Conservation (phyloP, 306 rosid genomes). For the Herpetospermum pedunculosum region DNA sequence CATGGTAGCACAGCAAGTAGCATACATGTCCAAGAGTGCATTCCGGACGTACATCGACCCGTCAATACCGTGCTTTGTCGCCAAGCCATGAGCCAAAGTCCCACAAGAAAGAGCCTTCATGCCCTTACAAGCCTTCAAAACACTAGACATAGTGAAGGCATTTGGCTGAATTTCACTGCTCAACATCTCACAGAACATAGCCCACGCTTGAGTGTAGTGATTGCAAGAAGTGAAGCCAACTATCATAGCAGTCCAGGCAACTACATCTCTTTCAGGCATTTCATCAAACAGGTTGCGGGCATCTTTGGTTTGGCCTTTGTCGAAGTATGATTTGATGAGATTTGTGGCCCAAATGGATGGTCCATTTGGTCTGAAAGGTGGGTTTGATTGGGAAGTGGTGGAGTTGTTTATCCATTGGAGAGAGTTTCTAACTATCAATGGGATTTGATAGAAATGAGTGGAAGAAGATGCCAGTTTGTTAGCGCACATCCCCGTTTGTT, state of each 20-base stretch:
- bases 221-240: constrained; percentile 46
- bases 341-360: constrained; percentile 34
- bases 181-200: constrained; percentile 39
- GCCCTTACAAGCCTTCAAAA: constrained; percentile 56
- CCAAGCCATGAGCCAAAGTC: constrained; percentile 38
- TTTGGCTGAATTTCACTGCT: constrained; percentile 29
- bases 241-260: constrained; percentile 66
- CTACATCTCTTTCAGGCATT: constrained; percentile 50
- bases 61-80: constrained; percentile 34
- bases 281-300: constrained; percentile 58
- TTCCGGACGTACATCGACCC: constrained; percentile 48
- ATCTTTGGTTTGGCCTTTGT: constrained; percentile 26
- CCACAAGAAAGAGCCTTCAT: constrained; percentile 45
- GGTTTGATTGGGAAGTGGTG: constrained; percentile 3
- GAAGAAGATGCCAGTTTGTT: constrained; percentile 13
- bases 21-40: constrained; percentile 63
- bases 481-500: constrained; percentile 13
- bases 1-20: constrained; percentile 46
- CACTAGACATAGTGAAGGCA: constrained; percentile 52
- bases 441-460: constrained; percentile 25
- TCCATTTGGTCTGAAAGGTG: constrained; percentile 26
- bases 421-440: constrained; percentile 29
- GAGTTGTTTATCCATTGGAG: constrained; percentile 13
- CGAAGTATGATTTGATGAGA: constrained; percentile 30
- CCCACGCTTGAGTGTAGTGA: constrained; percentile 35